phyloP scores from a whole-genome alignment of 805 yeast genomes.

The Lipomyces lipofer region DNA sequence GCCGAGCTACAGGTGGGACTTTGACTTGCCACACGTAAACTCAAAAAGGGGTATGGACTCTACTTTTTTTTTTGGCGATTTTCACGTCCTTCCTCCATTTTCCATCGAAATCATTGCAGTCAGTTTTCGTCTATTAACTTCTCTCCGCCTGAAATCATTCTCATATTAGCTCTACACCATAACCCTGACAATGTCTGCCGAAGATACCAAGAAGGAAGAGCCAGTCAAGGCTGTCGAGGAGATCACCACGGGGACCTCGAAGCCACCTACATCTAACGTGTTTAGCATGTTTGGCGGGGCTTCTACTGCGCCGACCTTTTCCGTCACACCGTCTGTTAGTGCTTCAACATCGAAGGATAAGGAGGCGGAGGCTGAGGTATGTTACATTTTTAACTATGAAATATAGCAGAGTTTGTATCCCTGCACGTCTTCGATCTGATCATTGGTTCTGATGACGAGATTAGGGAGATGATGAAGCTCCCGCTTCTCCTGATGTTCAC shows the following conservation, averaged over 20 bases:
- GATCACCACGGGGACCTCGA: conserved; percentile 22
- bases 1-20: too few relatives aligned
- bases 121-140: too few relatives aligned
- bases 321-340: conserved; percentile 10
- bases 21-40: too few relatives aligned
- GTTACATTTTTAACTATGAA: background rate
- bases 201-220: conserved; percentile 29
- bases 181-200: conserved; percentile 22
- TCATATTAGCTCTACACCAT: too few relatives aligned
- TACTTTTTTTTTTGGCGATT: too few relatives aligned
- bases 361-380: conserved; percentile 1
- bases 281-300: conserved; percentile 94
- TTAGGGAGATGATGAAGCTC: conserved; percentile 55
- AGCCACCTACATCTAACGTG: conserved; percentile 69
- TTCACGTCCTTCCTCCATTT: too few relatives aligned
- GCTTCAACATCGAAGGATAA: conserved; percentile 4
- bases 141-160: too few relatives aligned
- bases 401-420: too few relatives aligned
- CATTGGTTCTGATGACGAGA: too few relatives aligned
- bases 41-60: too few relatives aligned
- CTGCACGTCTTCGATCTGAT: too few relatives aligned
- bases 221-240: conserved; percentile 24
- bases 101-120: too few relatives aligned
- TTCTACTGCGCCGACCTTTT: conserved; percentile 8
- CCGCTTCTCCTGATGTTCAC: conserved; percentile 80